phyloP scores from a whole-genome alignment of 305 asterid genomes.

The Caryopteris hybrid region DNA sequence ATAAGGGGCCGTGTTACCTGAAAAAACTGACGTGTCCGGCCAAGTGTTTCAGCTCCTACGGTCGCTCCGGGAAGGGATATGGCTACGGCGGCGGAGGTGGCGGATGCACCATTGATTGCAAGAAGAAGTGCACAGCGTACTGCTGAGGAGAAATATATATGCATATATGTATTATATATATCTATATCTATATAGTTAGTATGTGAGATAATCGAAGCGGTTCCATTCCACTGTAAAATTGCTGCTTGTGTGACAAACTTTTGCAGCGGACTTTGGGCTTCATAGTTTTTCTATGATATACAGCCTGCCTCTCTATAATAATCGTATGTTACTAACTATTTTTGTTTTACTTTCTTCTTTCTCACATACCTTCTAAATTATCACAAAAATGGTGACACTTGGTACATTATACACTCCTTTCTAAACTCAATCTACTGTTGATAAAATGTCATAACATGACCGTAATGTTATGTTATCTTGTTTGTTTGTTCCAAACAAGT shows the following conservation, averaged over 20 bases:
- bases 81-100: conserved; percentile 93
- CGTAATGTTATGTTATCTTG: too few relatives aligned
- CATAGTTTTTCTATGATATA: conserved; percentile 2
- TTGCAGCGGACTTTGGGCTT: conserved; percentile 7
- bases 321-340: neutral
- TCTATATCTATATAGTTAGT: too few relatives aligned
- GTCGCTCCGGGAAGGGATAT: conserved; percentile 70
- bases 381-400: too few relatives aligned
- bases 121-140: conserved; percentile 59
- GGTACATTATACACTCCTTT: too few relatives aligned
- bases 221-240: conserved; percentile 25
- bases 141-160: conserved; percentile 35
- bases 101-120: conserved; percentile 80
- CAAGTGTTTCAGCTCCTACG: conserved; percentile 68
- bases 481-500: too few relatives aligned
- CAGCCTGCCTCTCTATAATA: conserved; percentile 7
- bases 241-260: conserved; percentile 15
- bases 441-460: too few relatives aligned
- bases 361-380: too few relatives aligned
- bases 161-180: too few relatives aligned
- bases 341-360: neutral
- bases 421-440: too few relatives aligned
- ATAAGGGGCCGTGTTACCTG: conserved; percentile 68
- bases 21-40: conserved; percentile 78
- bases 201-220: too few relatives aligned